phyloP scores from a whole-genome alignment of 352 stramenopile species.

The Globisporangium cederbergense region DNA sequence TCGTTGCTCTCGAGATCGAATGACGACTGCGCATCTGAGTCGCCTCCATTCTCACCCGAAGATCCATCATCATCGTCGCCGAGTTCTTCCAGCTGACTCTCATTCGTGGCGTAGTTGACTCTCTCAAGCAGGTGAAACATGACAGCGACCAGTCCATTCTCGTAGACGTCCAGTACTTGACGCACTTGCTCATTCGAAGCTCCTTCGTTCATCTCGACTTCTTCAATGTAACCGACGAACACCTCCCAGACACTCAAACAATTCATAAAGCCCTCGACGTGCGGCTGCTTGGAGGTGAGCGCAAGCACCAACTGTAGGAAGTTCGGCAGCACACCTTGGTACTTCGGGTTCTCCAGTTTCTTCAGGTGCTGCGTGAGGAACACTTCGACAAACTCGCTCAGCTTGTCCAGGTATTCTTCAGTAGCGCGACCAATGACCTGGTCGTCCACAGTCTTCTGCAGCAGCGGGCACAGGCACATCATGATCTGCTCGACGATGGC shows the following conservation, averaged over 20 bases:
- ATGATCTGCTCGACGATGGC: constrained; percentile 56
- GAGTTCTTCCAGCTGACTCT: constrained; percentile 60
- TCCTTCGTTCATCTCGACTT: constrained; percentile 66
- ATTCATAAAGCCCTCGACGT: constrained; percentile 73
- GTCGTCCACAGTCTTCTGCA: constrained; percentile 63
- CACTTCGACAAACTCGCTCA: constrained; percentile 69
- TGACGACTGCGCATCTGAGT: constrained; percentile 28
- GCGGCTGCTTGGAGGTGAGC: constrained; percentile 68
- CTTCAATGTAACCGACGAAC: constrained; percentile 80
- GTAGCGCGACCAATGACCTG: constrained; percentile 40
- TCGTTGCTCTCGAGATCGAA: constrained; percentile 37
- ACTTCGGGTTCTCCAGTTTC: constrained; percentile 58
- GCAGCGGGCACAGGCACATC: constrained; percentile 44
- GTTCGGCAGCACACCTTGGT: constrained; percentile 36
- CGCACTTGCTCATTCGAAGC: constrained; percentile 47
- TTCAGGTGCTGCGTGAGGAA: constrained; percentile 77
- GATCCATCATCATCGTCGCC: constrained; percentile 38
- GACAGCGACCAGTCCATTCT: constrained; percentile 62
- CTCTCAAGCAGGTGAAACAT: constrained; percentile 79
- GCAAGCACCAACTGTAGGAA: constrained; percentile 59
- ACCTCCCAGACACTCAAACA: constrained; percentile 82
- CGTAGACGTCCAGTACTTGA: constrained; percentile 56
- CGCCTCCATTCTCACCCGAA: constrained; percentile 21
- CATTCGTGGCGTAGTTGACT: constrained; percentile 63
- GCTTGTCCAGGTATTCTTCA: constrained; percentile 69